Percentiles rank a stretch among this genome's conserved stretches.
Conservation (phyloP, 2,329 filamentous ascomycete species). For the Aspergillus hiratsukae region DNA sequence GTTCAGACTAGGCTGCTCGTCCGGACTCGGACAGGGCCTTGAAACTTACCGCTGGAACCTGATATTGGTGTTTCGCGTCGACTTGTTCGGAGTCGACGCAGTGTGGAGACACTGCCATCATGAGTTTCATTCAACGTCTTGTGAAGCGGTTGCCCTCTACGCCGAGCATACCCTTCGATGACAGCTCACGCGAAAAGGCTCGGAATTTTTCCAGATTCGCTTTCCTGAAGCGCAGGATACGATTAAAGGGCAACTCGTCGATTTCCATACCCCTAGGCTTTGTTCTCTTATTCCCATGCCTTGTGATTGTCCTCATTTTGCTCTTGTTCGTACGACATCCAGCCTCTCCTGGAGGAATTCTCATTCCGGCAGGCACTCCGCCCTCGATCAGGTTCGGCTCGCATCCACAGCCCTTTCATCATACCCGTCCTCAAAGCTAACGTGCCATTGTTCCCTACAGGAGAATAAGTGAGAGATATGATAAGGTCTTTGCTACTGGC, state of each 20-base stretch:
- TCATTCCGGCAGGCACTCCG: conserved; percentile 83
- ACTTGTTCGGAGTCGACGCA: conserved; percentile 12
- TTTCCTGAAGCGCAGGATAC: conserved; percentile 81
- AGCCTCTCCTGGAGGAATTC: conserved; percentile 71
- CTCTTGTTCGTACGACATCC: conserved; percentile 86
- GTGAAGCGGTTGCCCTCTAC: conserved; percentile 49
- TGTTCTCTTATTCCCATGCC: conserved; percentile 85
- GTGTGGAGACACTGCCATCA: conserved; percentile 33
- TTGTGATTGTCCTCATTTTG: conserved; percentile 86
- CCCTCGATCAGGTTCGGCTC: conserved; percentile 75
- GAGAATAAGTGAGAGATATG: conserved; percentile 94
- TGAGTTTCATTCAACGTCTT: conserved; percentile 53
- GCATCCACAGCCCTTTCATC: neutral
- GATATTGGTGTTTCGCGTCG: conserved; percentile 6
- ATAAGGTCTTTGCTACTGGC: conserved; percentile 91
- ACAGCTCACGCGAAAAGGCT: conserved; percentile 43
- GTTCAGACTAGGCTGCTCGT: neutral
- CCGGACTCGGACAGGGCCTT: conserved; percentile 1
- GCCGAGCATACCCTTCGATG: conserved; percentile 44
- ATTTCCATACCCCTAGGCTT: conserved; percentile 90
- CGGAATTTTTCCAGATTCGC: conserved; percentile 54
- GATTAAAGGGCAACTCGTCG: conserved; percentile 84
- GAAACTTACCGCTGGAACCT: conserved; percentile 8
- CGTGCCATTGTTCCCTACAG: conserved; percentile 43
- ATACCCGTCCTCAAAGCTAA: conserved; percentile 12